These are phyloP conservation scores for Hirschioporus abietinus DNA, from an alignment of 768 basidiomycete species.

Conservation along the genomic window DNA sequence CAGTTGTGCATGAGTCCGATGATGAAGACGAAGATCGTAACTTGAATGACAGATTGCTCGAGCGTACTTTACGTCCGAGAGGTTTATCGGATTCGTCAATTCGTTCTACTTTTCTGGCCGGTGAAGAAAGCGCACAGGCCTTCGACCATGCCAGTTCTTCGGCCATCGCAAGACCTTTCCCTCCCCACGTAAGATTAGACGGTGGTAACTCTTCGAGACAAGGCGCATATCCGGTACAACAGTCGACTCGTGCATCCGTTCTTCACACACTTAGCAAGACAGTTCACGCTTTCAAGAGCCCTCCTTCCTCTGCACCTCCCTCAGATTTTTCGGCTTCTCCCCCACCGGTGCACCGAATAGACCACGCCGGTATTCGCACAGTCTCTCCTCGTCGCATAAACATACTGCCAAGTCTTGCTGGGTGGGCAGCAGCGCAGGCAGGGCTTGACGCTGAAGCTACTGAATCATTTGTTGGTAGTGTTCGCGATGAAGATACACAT, in stretches of 20 bases:
- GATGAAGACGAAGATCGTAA: slow-evolving; percentile 39
- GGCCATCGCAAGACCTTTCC: slow-evolving; percentile 4
- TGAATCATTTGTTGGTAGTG: slow-evolving; percentile 1
- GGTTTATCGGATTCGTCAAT: slow-evolving; percentile 93
- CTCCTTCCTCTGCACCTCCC: neutral
- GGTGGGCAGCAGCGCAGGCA: neutral
- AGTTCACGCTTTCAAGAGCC: slow-evolving; percentile 25
- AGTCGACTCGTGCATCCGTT: slow-evolving; percentile 22
- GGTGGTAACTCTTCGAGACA: neutral
- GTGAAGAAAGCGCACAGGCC: slow-evolving; percentile 31
- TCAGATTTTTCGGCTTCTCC: neutral
- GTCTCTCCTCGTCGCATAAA: neutral
- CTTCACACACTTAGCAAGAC: slow-evolving; percentile 27
- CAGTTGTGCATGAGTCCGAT: slow-evolving; percentile 20
- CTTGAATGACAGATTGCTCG: slow-evolving; percentile 46
- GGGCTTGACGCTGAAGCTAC: neutral
- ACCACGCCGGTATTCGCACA: neutral
- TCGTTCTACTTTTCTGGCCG: slow-evolving; percentile 71
- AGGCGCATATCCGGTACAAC: slow-evolving; percentile 6
- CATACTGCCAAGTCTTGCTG: neutral
- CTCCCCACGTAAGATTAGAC: neutral
- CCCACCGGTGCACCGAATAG: neutral
- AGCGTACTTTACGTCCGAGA: slow-evolving; percentile 66
- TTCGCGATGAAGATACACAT: neutral
- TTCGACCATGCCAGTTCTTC: slow-evolving; percentile 7